Evolutionary conservation across 2,329 filamentous ascomycete genomes (phyloP).

Genomic region (Talaromyces albobiverticillius): DNA sequence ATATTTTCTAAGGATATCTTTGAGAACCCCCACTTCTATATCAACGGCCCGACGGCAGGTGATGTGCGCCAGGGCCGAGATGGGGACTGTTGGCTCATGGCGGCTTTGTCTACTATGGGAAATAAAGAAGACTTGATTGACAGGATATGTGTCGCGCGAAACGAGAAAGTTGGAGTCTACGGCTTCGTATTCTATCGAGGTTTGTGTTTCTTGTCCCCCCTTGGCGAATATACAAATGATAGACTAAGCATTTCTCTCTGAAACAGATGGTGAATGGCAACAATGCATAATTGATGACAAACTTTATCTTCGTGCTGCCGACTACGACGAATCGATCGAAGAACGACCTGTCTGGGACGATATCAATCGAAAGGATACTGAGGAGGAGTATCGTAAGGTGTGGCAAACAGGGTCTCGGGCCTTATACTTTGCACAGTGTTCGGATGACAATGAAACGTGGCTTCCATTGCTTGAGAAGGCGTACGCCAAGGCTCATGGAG

Average conservation of each 20-base stretch:
- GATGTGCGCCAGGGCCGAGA: constrained; percentile 76
- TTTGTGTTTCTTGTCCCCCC: constrained; percentile 24
- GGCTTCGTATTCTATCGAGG: constrained; percentile 79
- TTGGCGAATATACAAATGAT: background rate
- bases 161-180: constrained; percentile 74
- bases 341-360: constrained; percentile 73
- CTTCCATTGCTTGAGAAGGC: constrained; percentile 77
- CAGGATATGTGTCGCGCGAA: constrained; percentile 67
- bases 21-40: constrained; percentile 71
- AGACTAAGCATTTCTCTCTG: background rate
- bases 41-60: constrained; percentile 71
- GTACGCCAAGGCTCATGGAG: constrained; percentile 79
- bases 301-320: constrained; percentile 76
- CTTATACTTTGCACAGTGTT: constrained; percentile 74
- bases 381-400: constrained; percentile 66
- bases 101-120: constrained; percentile 72
- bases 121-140: constrained; percentile 72
- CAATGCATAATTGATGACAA: constrained; percentile 91
- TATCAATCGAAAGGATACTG: constrained; percentile 69
- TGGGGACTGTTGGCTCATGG: constrained; percentile 85
- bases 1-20: constrained; percentile 64
- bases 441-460: constrained; percentile 78
- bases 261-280: constrained; percentile 78
- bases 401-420: constrained; percentile 75
- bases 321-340: constrained; percentile 75